Evolutionary conservation across 2,329 filamentous ascomycete species (phyloP), one percentile per base, ranked within the genome.

Genomic region (Fusarium algeriense): DNA sequence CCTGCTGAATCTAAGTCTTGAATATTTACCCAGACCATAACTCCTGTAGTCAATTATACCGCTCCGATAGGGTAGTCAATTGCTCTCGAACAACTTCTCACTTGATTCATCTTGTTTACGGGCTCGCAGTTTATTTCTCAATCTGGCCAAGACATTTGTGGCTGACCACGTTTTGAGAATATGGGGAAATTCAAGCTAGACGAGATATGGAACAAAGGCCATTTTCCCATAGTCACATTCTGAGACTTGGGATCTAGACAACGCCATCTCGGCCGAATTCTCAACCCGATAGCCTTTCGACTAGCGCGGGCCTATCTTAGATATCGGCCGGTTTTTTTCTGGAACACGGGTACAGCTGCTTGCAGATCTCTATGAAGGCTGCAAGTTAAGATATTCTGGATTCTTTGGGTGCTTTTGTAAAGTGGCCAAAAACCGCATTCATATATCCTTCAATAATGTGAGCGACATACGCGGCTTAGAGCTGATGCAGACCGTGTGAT

Each of bases 271-370:
- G 13, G 40, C 15, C 14, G 26, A 23, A 28, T 10, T 7, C 12
- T 26, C 28, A 49, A 6, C 1, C 37, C 8, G 1, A 2, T 3
- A 44, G 7, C 1, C 5, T 37, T 13, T 28, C 4, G 6, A 6
- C 37, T 23, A 28, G 9, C 28, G 8, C 28, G 5, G 19, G 3
- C 7, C 4, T 6, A 37, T 37, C 15, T 4, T 6, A 37, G 15
- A 9, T 37, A 37, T 17, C 15, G 14, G 2, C 15, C 9, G 15
- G 14, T 20, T 7, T 20, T 4, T 30, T 6, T 30, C 43, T 45
- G 5, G 15, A n/a, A n/a, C n/a, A n/a, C n/a, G n/a, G n/a, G 7
- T 1, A 23, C 23, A 15, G 38, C 48, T n/a, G 46, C 35, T 55
- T 43, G 38, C 57, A 37, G 48, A 43, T 41, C 2, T n/a, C n/a